Conservation (phyloP, 805 yeast species). For the Sporopachydermia lactativora region DNA sequence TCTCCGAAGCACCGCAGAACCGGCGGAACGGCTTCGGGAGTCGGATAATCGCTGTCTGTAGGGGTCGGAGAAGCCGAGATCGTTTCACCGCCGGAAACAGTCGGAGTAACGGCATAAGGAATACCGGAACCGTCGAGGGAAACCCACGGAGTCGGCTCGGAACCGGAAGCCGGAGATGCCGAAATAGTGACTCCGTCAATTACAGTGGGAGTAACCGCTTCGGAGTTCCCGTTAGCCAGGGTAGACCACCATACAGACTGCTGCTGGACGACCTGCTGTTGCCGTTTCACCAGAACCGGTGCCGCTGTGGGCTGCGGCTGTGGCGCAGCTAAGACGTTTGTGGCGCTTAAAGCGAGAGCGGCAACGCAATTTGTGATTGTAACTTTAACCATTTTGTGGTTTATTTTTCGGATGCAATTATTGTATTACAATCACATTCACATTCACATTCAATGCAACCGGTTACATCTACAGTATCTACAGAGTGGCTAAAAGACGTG, state of each 20-base stretch:
- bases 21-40: constrained; percentile 27
- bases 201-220: constrained; percentile 47
- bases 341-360: neutral
- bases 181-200: constrained; percentile 41
- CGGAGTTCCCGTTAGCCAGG: constrained; percentile 7
- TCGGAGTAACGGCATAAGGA: constrained; percentile 28
- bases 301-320: neutral
- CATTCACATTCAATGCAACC: no score
- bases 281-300: neutral
- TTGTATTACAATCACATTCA: no score
- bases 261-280: neutral
- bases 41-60: constrained; percentile 20
- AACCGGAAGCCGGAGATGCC: constrained; percentile 24
- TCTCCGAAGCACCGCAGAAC: constrained; percentile 31
- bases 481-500: no score
- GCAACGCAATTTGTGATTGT: no score
- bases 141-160: constrained; percentile 27
- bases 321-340: neutral
- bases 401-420: no score
- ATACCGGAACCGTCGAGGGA: constrained; percentile 31
- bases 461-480: no score
- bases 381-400: constrained; percentile 1
- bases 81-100: constrained; percentile 22
- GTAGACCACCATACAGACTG: constrained; percentile 10
- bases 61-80: constrained; percentile 30